A percentile compares a stretch with the other conserved stretches of the same genome.
phyloP scores from a whole-genome alignment of 1,139 yeast species.

The Kurtzmaniella quercitrusa region DNA sequence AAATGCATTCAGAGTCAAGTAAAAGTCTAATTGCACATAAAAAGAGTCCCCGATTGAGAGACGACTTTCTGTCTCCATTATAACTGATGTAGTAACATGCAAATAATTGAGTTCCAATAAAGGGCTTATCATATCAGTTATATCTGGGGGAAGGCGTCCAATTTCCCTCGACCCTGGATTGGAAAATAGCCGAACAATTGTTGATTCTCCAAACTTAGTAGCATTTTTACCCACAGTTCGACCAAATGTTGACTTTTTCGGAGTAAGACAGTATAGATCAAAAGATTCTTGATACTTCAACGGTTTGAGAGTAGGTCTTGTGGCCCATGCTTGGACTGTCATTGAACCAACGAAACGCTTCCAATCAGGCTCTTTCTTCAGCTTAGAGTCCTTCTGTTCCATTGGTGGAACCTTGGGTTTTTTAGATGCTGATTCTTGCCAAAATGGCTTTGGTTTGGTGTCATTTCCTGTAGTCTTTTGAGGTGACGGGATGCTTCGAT shows the following conservation, averaged over 20 bases:
- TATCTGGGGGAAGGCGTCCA: slow-evolving; percentile 72
- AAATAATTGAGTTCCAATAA: slow-evolving; percentile 57
- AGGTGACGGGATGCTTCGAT: too few relatives aligned
- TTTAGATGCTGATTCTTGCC: background rate
- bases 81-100: slow-evolving; percentile 53
- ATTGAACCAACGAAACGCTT: slow-evolving; percentile 60
- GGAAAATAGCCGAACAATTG: slow-evolving; percentile 33
- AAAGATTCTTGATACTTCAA: slow-evolving; percentile 49
- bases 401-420: background rate
- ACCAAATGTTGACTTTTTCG: slow-evolving; percentile 21
- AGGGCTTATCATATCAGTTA: slow-evolving; percentile 67
- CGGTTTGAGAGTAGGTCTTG: slow-evolving; percentile 62
- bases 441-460: background rate
- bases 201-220: slow-evolving; percentile 19
- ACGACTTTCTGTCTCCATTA: slow-evolving; percentile 52
- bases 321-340: slow-evolving; percentile 78
- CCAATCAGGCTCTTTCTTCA: slow-evolving; percentile 16
- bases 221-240: slow-evolving; percentile 15
- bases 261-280: slow-evolving; percentile 30
- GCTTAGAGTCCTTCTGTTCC: slow-evolving; percentile 11
- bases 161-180: slow-evolving; percentile 48
- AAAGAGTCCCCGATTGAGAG: slow-evolving; percentile 73
- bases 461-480: background rate
- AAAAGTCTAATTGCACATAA: slow-evolving; percentile 60
- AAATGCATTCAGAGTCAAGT: slow-evolving; percentile 24